phyloP scores from a whole-genome alignment of 2,329 filamentous ascomycete species.

The Fragosphaeria purpurea region DNA sequence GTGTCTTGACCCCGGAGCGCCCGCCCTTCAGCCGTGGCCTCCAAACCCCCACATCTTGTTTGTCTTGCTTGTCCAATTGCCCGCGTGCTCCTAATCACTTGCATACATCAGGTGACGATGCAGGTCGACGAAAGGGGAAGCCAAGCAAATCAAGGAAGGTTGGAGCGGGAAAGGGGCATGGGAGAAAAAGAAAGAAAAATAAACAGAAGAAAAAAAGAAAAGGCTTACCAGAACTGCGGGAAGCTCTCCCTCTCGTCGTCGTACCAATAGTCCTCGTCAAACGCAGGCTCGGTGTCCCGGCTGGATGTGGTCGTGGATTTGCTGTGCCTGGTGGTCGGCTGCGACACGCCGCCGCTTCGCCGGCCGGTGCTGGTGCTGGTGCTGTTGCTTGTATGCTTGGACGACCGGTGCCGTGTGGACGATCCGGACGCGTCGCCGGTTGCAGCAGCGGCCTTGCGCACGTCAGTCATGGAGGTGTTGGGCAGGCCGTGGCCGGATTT shows the following conservation, averaged over 20 bases:
- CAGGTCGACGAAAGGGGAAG: constrained; percentile 17
- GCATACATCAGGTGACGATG: constrained; percentile 23
- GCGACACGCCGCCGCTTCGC: constrained; percentile 17
- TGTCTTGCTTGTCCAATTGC: constrained; percentile 1
- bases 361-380: constrained; percentile 23
- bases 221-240: constrained; percentile 53
- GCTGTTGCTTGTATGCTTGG: constrained; percentile 24
- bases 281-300: constrained; percentile 40
- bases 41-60: no score
- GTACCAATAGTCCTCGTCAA: constrained; percentile 38
- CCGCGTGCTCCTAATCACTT: constrained; percentile 13
- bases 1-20: no score
- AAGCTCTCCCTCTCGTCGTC: constrained; percentile 54
- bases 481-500: constrained; percentile 45
- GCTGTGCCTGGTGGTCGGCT: constrained; percentile 34
- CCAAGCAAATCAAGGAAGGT: not conserved
- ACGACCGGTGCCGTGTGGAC: constrained; percentile 31
- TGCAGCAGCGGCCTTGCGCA: constrained; percentile 36
- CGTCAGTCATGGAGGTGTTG: constrained; percentile 45
- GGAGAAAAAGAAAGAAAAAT: not conserved
- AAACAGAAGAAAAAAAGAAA: constrained; percentile 8
- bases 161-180: not conserved
- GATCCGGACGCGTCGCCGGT: constrained; percentile 26
- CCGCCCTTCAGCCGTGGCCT: no score
- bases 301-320: constrained; percentile 27